Conservation (phyloP, 139 green algal genomes). For the Ettlia oleoabundans region DNA sequence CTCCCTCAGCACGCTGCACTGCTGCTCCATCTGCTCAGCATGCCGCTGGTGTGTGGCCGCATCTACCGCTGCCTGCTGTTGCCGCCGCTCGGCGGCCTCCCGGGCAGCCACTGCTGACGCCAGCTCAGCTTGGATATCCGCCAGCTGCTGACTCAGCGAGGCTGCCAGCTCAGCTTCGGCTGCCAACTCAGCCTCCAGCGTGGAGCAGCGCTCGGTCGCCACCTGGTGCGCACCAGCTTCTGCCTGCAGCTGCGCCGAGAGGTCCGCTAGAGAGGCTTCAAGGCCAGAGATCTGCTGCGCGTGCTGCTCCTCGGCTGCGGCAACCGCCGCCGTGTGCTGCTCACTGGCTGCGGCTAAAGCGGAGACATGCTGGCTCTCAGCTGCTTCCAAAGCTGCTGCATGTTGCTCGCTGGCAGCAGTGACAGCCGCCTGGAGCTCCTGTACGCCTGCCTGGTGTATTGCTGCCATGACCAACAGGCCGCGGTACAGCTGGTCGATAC, state of each 20-base stretch:
- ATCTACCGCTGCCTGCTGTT: not conserved
- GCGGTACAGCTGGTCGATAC: not conserved
- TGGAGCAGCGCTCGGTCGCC: not conserved
- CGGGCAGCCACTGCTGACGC: not conserved
- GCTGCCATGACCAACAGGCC: slow-evolving; percentile 15
- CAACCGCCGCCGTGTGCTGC: not conserved
- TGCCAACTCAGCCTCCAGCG: slow-evolving; percentile 14
- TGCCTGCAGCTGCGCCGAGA: not conserved
- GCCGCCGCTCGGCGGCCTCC: not conserved
- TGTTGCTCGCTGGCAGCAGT: not conserved
- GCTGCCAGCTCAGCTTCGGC: not conserved
- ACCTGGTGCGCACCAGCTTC: not conserved
- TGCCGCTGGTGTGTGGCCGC: not conserved
- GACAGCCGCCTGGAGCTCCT: not conserved
- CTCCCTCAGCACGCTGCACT: slow-evolving; percentile 30
- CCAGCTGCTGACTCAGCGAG: slow-evolving; percentile 2
- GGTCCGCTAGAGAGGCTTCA: not conserved
- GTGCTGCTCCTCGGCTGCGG: not conserved
- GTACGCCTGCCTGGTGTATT: not conserved
- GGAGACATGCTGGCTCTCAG: not conserved
- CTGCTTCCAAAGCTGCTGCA: not conserved
- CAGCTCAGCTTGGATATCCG: not conserved
- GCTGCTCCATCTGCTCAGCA: slow-evolving; percentile 20
- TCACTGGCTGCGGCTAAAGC: not conserved
- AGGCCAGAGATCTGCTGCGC: not conserved